Evolutionary conservation across 2,329 filamentous ascomycete species (phyloP), one percentile per base, ranked within the genome.

Genomic region (Fusarium liriodendri): DNA sequence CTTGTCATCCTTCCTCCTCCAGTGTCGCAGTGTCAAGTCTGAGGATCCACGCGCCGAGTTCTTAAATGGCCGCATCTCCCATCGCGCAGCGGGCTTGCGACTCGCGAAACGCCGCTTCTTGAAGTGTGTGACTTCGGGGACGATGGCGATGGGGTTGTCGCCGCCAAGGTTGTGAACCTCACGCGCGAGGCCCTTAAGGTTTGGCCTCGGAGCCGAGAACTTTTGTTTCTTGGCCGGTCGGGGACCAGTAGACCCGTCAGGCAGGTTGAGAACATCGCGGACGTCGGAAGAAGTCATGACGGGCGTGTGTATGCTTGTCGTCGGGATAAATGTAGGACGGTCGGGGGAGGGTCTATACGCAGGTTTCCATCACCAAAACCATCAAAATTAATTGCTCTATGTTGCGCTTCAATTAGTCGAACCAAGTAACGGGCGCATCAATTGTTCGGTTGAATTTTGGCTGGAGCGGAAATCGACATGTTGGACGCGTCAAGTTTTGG

Each of bases 201-300:
- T 91, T 45, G 86, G 87, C 62, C 87, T 86, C 74, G 91, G 89
- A 55, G 88, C 89, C 18, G 88, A 85, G 8, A 89, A 85, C 81
- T 93, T 95, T 78, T 92, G 91, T 81, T 96, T 95, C 85, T 97
- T 97, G 50, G 89, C 84, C 45, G 91, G 90, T 72, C 92, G 85
- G 63, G 86, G 80, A 61, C 83, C 85, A 60, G 85, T 78, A 60
- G 84, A 78, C 70, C 85, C 84, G 35, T 91, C 92, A 59, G 92
- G 92, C 81, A 97, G 87, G 82, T 95, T 94, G 80, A 97, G 91
- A 80, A 97, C 94, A 82, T 97, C 95, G 85, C 94, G 94, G 77
- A 97, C 90, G 87, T 97, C 95, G 82, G 91, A 89, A 72, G 92
- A 92, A 70, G 92, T 88, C 92, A 94, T 94, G 73, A 78, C 86